Conservation (phyloP, 768 basidiomycete genomes). For the Leccinellum albellum region DNA sequence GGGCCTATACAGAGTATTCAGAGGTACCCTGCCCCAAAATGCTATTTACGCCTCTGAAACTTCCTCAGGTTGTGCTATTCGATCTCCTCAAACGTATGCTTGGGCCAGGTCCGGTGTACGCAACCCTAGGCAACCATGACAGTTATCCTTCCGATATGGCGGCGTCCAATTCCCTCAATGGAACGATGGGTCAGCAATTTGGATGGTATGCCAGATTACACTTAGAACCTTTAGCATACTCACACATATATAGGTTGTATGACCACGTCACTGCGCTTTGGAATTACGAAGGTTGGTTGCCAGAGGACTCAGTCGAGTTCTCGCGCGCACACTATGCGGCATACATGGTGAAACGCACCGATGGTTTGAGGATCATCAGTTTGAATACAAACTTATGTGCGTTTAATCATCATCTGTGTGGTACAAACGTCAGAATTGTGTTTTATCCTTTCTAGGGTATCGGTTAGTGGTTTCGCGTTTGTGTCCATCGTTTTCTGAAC, state of each 20-base stretch:
- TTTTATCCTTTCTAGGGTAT: constrained; percentile 27
- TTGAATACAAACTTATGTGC: constrained; percentile 75
- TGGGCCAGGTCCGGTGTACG: constrained; percentile 68
- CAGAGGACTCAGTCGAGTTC: constrained; percentile 47
- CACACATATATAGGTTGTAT: constrained; percentile 54
- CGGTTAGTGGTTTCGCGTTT: constrained; percentile 17
- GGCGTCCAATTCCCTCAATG: constrained; percentile 55
- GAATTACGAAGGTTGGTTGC: constrained; percentile 69
- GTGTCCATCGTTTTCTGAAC: constrained; percentile 1
- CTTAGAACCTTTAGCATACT: not conserved
- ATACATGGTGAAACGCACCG: constrained; percentile 63
- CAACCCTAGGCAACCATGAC: constrained; percentile 76
- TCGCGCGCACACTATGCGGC: constrained; percentile 70
- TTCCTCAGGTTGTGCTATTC: constrained; percentile 53
- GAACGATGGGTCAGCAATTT: constrained; percentile 53
- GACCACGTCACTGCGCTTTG: constrained; percentile 70
- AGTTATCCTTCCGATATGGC: constrained; percentile 58
- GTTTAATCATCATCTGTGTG: constrained; percentile 23
- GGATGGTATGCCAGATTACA: constrained; percentile 47
- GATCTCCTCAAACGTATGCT: constrained; percentile 62
- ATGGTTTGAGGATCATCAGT: constrained; percentile 69
- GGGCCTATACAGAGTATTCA: constrained; percentile 56
- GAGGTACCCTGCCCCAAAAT: constrained; percentile 42
- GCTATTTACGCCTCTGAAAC: constrained; percentile 4
- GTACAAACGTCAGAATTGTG: not conserved